Percentiles rank a stretch among this genome's conserved stretches.
Evolutionary conservation across 805 yeast species (phyloP).

Genomic region (Ogataea pini): DNA sequence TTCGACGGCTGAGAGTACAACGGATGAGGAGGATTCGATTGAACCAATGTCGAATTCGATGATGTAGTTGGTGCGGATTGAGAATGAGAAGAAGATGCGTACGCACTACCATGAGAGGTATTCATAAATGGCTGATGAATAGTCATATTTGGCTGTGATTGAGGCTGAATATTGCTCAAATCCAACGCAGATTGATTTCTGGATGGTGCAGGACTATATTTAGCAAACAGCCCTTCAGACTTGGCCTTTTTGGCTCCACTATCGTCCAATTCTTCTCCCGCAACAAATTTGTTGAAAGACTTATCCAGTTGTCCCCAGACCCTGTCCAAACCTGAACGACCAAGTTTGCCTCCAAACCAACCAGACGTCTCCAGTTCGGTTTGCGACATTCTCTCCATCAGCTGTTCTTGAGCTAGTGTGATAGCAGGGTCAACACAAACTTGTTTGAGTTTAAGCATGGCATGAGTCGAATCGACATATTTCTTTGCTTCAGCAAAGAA

Average conservation of each 20-base stretch:
- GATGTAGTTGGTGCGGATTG: conserved; percentile 29
- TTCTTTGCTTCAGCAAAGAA: conserved; percentile 56
- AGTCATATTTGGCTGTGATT: conserved; percentile 22
- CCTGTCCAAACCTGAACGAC: conserved; percentile 50
- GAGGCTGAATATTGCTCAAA: conserved; percentile 22
- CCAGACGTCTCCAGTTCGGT: conserved; percentile 42
- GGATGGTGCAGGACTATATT: conserved; percentile 69
- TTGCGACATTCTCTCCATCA: conserved; percentile 50
- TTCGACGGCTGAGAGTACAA: conserved; percentile 15
- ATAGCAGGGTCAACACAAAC: conserved; percentile 36
- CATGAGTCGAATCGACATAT: conserved; percentile 55
- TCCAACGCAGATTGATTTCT: conserved; percentile 50
- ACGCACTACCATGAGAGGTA: conserved; percentile 8
- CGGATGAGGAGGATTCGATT: conserved; percentile 11
- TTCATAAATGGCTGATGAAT: conserved; percentile 12
- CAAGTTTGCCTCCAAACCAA: conserved; percentile 68
- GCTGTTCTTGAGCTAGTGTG: conserved; percentile 36
- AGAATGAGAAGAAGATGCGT: conserved; percentile 20
- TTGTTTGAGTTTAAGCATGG: conserved; percentile 41
- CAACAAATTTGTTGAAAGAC: conserved; percentile 72
- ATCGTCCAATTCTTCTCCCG: conserved; percentile 72
- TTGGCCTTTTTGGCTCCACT: conserved; percentile 30
- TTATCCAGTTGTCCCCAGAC: conserved; percentile 90
- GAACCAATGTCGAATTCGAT: conserved; percentile 24
- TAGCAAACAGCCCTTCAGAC: conserved; percentile 64